These are phyloP conservation scores for Spathaspora hagerdaliae DNA, from an alignment of 805 yeast genomes.

Conservation along the genomic window DNA sequence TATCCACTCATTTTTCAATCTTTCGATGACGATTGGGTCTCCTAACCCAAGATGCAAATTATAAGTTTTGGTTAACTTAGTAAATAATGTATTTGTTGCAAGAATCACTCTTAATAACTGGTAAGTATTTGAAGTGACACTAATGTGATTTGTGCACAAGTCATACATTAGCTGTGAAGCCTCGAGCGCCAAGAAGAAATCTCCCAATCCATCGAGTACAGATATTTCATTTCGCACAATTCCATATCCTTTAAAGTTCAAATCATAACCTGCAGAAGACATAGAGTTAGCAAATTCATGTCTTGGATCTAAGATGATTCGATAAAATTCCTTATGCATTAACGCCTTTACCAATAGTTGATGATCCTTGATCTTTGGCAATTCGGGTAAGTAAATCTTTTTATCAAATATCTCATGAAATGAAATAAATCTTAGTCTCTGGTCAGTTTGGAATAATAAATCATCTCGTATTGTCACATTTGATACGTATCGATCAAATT, in stretches of 20 bases:
- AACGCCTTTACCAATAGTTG: conserved; percentile 29
- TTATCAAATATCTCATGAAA: conserved; percentile 18
- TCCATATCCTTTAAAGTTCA: conserved; percentile 15
- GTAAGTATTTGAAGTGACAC: conserved; percentile 6
- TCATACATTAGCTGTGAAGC: conserved; percentile 30
- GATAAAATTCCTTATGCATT: conserved; percentile 34
- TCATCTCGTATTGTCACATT: conserved; percentile 19
- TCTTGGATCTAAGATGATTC: conserved; percentile 22
- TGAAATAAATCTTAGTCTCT: conserved; percentile 12
- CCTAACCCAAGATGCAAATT: conserved; percentile 29
- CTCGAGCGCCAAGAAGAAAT: conserved; percentile 35
- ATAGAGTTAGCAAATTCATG: conserved; percentile 25
- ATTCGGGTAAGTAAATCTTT: conserved; percentile 27
- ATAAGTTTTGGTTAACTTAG: conserved; percentile 33
- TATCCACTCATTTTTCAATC: conserved; percentile 18
- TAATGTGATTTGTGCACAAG: conserved; percentile 7
- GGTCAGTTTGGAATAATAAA: conserved; percentile 15
- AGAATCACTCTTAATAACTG: conserved; percentile 26
- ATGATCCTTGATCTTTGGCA: conserved; percentile 28
- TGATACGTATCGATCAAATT: conserved; percentile 21
- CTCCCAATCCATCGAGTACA: conserved; percentile 40
- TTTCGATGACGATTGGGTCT: conserved; percentile 20
- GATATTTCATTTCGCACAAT: conserved; percentile 32
- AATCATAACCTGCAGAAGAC: conserved; percentile 12
- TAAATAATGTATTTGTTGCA: conserved; percentile 35